Conservation (phyloP, 2,329 filamentous ascomycete genomes). For the Colletotrichum tropicicola region DNA sequence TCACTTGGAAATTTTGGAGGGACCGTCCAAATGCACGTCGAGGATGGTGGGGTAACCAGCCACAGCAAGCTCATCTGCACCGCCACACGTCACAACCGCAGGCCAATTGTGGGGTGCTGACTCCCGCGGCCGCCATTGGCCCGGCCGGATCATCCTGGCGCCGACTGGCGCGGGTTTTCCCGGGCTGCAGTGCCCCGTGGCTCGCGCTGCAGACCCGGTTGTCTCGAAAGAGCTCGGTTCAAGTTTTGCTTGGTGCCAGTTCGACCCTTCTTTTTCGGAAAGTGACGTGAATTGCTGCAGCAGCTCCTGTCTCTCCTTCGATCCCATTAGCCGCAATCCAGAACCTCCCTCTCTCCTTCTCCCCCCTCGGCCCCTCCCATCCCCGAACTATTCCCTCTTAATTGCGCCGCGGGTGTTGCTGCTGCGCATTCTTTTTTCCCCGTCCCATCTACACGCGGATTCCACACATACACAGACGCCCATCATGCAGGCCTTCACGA, state of each 20-base stretch:
- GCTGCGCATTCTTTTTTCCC: conserved; percentile 24
- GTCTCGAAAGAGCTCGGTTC: conserved; percentile 32
- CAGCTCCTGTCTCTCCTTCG: conserved; percentile 16
- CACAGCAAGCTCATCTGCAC: conserved; percentile 3
- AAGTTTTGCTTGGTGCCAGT: conserved; percentile 29
- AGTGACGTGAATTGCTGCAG: conserved; percentile 31
- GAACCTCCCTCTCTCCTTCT: not conserved
- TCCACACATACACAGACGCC: conserved; percentile 21
- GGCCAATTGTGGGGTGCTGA: not conserved
- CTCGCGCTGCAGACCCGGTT: conserved; percentile 30
- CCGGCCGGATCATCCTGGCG: not conserved
- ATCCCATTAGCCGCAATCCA: conserved; percentile 8
- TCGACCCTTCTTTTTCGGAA: conserved; percentile 31
- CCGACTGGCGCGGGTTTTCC: conserved; percentile 32
- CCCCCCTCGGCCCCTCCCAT: not conserved
- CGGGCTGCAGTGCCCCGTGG: conserved; percentile 27
- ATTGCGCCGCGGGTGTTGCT: conserved; percentile 10
- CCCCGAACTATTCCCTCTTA: not conserved
- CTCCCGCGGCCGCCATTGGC: conserved; percentile 9
- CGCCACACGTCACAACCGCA: conserved; percentile 5
- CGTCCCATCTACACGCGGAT: conserved; percentile 11
- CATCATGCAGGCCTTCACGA: conserved; percentile 87
- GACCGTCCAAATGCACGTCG: conserved; percentile 7
- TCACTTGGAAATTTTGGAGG: conserved; percentile 27
- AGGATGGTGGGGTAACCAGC: conserved; percentile 27